Evolutionary conservation across 192 early-diverging fungal species (phyloP), one percentile per base, ranked within the genome.

Genomic region (Allomyces javanicus): DNA sequence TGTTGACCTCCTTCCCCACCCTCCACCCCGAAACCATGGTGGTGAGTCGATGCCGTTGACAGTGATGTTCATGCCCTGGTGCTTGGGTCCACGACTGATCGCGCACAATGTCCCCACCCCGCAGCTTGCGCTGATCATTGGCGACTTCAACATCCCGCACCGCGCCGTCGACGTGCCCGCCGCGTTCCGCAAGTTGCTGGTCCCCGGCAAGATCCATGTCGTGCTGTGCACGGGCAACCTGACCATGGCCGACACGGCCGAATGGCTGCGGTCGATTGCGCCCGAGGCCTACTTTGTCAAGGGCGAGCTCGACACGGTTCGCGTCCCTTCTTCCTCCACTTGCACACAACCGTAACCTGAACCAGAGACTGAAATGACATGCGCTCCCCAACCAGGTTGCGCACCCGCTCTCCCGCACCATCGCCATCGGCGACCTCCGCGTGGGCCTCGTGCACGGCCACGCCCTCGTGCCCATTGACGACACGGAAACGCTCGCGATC

Each of bases 121-220:
- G 22, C 21, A 85, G 89, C 76, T 95, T 24, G 85, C 93, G 66
- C 81, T 96, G 25, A 88, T 83, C 63, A 85, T 96, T 71, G 93
- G 93, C 66, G 94, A 98, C 75, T 81, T 95, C 66, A 90, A 96
- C 80, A 91, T 98, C 76, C 95, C 95, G 44, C 83, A 94, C 68
- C 84, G 95, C 9, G 86, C 86, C 24, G 81, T 87, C 43, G 88
- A 89, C 76, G 78, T 98, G 55, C 94, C 95, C 0, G 74, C 80
- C 55, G 93, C 93, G 73, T 96, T 98, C 78, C 90, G 88, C 73
- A 92, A 89, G 72, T 79, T 97, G 27, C 79, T 97, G 66, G 89
- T 89, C 7, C 89, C 91, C 10, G 95, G 95, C 50, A 98, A 98
- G 73, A 98, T 98, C 68, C 89, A 95, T 72, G 86, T 89, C 72